Percentiles rank a stretch among this genome's conserved stretches.
Evolutionary conservation across 176 grass and related monocot genomes (phyloP).

Genomic region (Cenchrus purpureus): DNA sequence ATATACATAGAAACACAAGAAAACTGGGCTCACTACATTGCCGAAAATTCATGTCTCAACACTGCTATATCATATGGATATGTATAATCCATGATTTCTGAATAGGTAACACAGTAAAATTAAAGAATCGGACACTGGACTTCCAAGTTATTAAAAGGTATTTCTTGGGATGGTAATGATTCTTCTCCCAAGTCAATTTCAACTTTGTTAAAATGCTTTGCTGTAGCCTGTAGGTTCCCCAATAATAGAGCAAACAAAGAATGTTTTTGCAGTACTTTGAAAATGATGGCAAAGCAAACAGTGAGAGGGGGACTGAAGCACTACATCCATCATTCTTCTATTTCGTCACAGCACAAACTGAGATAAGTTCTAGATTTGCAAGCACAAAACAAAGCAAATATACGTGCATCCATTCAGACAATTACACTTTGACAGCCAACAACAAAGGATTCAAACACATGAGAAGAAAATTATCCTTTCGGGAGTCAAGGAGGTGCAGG

Average conservation of each 20-base stretch:
- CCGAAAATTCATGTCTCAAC: conserved; percentile 8
- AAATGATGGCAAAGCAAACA: not conserved
- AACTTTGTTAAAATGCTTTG: not conserved
- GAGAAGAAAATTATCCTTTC: not conserved
- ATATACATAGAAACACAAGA: too few relatives aligned
- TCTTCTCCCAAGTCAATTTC: not conserved
- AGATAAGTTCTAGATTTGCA: not conserved
- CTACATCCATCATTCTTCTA: not conserved
- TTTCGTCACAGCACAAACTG: not conserved
- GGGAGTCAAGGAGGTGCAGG: not conserved
- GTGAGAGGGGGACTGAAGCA: not conserved
- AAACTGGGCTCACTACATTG: too few relatives aligned
- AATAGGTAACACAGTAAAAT: not conserved
- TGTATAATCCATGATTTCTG: conserved; percentile 8
- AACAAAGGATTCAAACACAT: not conserved
- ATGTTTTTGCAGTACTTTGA: conserved; percentile 6
- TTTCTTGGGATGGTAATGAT: not conserved
- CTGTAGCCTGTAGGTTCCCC: not conserved
- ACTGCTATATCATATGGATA: conserved; percentile 21
- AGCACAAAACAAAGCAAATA: conserved; percentile 8
- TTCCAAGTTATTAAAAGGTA: conserved; percentile 12
- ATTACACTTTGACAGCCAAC: not conserved
- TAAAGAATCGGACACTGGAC: not conserved
- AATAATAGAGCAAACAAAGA: not conserved
- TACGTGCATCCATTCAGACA: not conserved